phyloP scores from a whole-genome alignment of 78 protist species.

The Trichosphaerium sp. region DNA sequence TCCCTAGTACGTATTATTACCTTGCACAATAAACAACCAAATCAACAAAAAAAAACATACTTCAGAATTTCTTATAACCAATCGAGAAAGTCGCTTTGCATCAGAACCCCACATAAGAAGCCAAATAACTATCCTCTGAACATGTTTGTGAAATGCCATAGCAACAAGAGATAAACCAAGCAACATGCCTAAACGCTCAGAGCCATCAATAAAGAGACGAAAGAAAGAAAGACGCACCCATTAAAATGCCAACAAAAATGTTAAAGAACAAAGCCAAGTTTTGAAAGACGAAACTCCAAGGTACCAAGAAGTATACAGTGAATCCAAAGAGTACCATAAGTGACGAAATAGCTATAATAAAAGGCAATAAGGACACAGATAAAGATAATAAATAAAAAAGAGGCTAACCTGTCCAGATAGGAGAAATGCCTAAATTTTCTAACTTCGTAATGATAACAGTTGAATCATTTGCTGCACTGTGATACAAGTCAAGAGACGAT shows the following conservation, averaged over 20 bases:
- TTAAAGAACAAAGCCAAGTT: constrained; percentile 45
- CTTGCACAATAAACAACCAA: no score
- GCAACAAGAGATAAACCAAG: constrained; percentile 65
- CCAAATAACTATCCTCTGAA: constrained; percentile 12
- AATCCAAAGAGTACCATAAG: constrained; percentile 54
- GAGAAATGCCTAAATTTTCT: constrained; percentile 58
- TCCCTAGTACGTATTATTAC: not conserved
- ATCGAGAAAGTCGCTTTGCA: not conserved
- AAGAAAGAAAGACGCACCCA: constrained; percentile 18
- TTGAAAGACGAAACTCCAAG: constrained; percentile 50
- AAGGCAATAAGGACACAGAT: not conserved
- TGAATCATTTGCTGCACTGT: constrained; percentile 52
- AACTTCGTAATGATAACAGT: constrained; percentile 52
- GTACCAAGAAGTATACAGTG: constrained; percentile 66
- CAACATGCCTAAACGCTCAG: constrained; percentile 22
- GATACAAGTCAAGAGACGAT: constrained; percentile 74
- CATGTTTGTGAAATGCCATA: constrained; percentile 27
- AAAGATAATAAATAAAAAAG: not conserved
- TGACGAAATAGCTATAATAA: constrained; percentile 27
- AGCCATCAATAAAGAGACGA: not conserved
- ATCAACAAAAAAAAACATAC: constrained; percentile 5
- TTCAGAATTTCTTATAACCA: not conserved
- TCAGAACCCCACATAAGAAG: not conserved
- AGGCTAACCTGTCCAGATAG: no score
- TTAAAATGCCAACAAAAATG: constrained; percentile 40